Evolutionary conservation across 768 basidiomycete species (phyloP).

Genomic region (Mycena vulgaris): DNA sequence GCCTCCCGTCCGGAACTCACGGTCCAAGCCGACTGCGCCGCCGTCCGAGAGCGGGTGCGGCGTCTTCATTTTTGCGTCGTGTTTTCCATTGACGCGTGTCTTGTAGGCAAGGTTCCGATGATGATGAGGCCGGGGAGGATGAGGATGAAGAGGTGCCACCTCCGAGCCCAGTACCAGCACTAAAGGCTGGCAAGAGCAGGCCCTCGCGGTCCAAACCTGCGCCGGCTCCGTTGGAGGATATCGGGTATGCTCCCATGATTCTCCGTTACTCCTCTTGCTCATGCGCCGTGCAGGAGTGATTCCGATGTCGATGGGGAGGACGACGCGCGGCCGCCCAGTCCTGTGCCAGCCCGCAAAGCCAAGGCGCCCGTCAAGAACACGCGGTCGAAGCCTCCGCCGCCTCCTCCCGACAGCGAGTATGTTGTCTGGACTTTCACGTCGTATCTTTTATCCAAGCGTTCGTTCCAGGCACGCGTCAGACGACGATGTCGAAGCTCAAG

Average conservation of each 20-base stretch:
- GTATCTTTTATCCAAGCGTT: neutral
- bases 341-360: neutral
- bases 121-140: neutral
- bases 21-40: too few relatives aligned
- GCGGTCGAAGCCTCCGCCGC: neutral
- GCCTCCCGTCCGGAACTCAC: too few relatives aligned
- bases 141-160: neutral
- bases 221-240: conserved; percentile 3
- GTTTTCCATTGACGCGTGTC: too few relatives aligned
- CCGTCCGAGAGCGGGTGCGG: too few relatives aligned
- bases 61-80: too few relatives aligned
- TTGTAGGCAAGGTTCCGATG: neutral
- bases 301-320: neutral
- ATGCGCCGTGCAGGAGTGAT: neutral
- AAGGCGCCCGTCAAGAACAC: conserved; percentile 10
- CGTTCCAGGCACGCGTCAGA: neutral
- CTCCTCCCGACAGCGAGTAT: conserved; percentile 9
- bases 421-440: neutral
- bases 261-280: neutral
- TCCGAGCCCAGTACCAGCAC: neutral
- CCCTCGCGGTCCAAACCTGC: neutral
- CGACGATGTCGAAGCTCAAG: neutral
- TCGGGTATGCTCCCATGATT: conserved; percentile 1
- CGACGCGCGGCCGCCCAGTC: neutral
- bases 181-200: neutral